Evolutionary conservation across 768 basidiomycete species (phyloP).

Genomic region (Leccinellum albellum): DNA sequence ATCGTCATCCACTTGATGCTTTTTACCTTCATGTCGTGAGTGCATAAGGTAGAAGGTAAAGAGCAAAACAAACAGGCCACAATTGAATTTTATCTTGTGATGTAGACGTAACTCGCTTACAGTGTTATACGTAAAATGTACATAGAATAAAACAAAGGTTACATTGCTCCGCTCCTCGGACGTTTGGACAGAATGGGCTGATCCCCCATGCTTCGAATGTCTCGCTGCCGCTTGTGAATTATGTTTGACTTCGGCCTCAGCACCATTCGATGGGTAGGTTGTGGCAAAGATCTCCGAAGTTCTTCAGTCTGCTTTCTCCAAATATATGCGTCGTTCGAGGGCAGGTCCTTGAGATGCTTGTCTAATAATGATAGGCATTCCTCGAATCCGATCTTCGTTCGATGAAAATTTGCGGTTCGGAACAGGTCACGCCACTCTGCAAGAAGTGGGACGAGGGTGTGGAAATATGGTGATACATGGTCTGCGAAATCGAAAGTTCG

Average conservation of each 20-base stretch:
- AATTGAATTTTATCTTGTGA: too few species aligned
- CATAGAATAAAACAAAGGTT: too few species aligned
- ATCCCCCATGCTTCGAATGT: background rate
- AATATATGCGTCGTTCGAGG: background rate
- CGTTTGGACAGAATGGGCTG: background rate
- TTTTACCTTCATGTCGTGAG: background rate
- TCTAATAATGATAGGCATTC: background rate
- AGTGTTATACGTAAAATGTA: too few species aligned
- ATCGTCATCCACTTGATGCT: background rate
- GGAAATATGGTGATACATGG: background rate
- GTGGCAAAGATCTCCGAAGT: background rate
- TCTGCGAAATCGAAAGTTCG: background rate
- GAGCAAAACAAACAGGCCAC: too few species aligned
- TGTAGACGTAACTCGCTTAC: too few species aligned
- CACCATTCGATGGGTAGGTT: too few species aligned
- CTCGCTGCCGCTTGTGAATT: background rate
- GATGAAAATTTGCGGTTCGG: background rate
- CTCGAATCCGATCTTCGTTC: background rate
- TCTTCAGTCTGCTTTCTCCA: background rate
- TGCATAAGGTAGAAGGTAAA: background rate
- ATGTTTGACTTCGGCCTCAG: background rate
- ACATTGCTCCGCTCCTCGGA: background rate
- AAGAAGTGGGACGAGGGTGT: background rate
- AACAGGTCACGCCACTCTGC: background rate
- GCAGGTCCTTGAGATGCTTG: background rate